Evolutionary conservation across 2,329 filamentous ascomycete species (phyloP), one percentile per base, ranked within the genome.

Genomic region (Lachnellula occidentalis): DNA sequence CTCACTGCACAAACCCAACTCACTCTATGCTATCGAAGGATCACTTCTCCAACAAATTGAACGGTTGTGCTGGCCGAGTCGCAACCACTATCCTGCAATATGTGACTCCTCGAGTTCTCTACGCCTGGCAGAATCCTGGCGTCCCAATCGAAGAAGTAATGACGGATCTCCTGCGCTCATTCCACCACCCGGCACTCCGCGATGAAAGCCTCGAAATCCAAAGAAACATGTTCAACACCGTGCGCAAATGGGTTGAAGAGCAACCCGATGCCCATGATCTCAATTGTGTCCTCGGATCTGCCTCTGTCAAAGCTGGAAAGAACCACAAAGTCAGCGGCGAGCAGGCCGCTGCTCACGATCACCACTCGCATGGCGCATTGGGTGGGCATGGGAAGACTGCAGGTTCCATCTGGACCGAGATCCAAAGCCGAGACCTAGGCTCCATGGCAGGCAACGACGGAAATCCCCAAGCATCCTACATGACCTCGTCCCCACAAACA

Each of bases 41-140:
- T 60, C 88, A 92, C 67, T 92, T 92, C 65, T 88, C 86, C 59
- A 90, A 92, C 66, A 71, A 90, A 9, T 75, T 92, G 53, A 91
- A 92, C 72, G 81, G 87, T 9, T 87, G 86, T 57, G 87, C 87
- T n/a, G 87, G 88, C 5, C 78, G 83, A 42, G 80, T 92, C 14
- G 87, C 88, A 7, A 76, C 85, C 5, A 85, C 83, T 0, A 87
- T 96, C 55, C 74, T 97, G 22, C 85, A 95, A 75, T 97, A 95
- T 65, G 83, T 88, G 34, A 89, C 91, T 1, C 92, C 92, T 77
- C 88, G 92, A 34, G 75, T 97, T 47, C 78, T 99, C 19, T 95
- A 92, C 67, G 92, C 92, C 3, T 97, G 92, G 90, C 89, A 97
- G 61, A 88, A 97, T 68, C 82, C 87, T 2, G 83, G 86, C 43